Base-by-base conservation (phyloP, 2,329 filamentous ascomycete genomes). In the Phyllosticta paracitricarpa region DNA sequence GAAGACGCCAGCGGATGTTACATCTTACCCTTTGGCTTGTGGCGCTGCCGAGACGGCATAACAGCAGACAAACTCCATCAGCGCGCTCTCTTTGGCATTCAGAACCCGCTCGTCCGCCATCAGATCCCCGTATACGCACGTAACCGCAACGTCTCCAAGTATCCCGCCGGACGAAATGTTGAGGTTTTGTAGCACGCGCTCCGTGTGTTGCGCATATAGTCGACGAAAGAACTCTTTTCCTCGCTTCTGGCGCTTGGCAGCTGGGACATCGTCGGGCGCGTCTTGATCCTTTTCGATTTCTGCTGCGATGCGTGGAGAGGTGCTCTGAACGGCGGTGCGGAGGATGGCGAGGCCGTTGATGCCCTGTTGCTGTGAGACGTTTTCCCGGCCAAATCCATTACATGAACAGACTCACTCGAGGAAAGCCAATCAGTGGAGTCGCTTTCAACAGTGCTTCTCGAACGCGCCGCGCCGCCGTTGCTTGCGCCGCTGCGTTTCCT, bases 111-210 rank as follows among this genome's bases (percentile, higher is more conserved):
- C 51, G 22, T 61, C 60, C 17, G 51, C 60, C 30, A 61, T 51
- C 51, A 64, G 35, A 48, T 61, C 63, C 17, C 58, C 58, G 53
- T 63, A 64, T 12, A 64, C 58, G 35, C 63, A 64, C 26, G 25
- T 1, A 2, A 60, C 55, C 4, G 63, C 61, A 17, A 64, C 62
- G 2, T 35, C 63, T 19, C 63, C 63, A 24, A 64, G 40, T 22
- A 51, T 54, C 10, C 53, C 61, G 30, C 61, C 63, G 19, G 56
- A 59, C 2, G 57, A 59, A 26, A 9, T 40, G 35, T 64, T 62
- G 8, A 64, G 52, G 19, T 30, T 55, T 19, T 24, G 22, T 6
- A 59, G 61, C 25, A 64, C 63, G 6, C 63, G 60, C 3, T 28
- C 28, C 26, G 63, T 56, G 26, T 64, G 63, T 28, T 54, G 63